Percentiles rank a stretch among this genome's conserved stretches.
phyloP scores from a whole-genome alignment of 2,329 filamentous ascomycete species.

The Onygenales sp. region DNA sequence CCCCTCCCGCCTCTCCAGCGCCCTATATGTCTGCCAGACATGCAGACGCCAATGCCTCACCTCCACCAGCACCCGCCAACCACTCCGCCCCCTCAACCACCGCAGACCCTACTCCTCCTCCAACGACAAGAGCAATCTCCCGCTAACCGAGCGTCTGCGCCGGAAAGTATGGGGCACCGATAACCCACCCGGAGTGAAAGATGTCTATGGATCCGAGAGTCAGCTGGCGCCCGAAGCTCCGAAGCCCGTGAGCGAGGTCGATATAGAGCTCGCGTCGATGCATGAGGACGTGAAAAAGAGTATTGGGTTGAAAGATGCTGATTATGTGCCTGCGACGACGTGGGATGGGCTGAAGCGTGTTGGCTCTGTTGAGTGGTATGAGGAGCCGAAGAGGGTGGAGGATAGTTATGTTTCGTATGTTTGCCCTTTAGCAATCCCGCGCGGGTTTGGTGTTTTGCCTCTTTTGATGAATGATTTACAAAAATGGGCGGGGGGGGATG shows the following conservation, averaged over 20 bases:
- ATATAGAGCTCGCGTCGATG: constrained; percentile 1
- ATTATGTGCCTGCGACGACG: constrained; percentile 38
- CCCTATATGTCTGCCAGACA: constrained; percentile 30
- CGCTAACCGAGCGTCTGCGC: constrained; percentile 38
- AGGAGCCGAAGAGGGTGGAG: constrained; percentile 24
- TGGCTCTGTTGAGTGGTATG: constrained; percentile 38
- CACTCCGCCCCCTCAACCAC: constrained; percentile 17
- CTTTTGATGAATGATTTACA: neutral
- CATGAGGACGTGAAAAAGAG: neutral
- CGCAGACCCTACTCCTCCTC: constrained; percentile 15
- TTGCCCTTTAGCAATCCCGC: neutral
- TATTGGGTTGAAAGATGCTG: constrained; percentile 8
- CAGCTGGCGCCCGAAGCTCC: constrained; percentile 16
- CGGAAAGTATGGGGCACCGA: constrained; percentile 42
- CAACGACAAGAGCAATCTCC: constrained; percentile 12
- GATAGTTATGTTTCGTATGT: constrained; percentile 37
- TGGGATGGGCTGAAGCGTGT: constrained; percentile 47
- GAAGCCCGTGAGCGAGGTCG: constrained; percentile 13
- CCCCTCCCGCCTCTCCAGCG: constrained; percentile 16
- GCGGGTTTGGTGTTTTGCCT: neutral
- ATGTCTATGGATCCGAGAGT: constrained; percentile 38
- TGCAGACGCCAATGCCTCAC: constrained; percentile 27
- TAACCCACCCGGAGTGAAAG: constrained; percentile 37
- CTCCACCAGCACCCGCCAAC: constrained; percentile 14
- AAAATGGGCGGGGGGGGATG: neutral